Evolutionary conservation across 1,139 yeast species (phyloP).

Genomic region (Candida sojae): DNA sequence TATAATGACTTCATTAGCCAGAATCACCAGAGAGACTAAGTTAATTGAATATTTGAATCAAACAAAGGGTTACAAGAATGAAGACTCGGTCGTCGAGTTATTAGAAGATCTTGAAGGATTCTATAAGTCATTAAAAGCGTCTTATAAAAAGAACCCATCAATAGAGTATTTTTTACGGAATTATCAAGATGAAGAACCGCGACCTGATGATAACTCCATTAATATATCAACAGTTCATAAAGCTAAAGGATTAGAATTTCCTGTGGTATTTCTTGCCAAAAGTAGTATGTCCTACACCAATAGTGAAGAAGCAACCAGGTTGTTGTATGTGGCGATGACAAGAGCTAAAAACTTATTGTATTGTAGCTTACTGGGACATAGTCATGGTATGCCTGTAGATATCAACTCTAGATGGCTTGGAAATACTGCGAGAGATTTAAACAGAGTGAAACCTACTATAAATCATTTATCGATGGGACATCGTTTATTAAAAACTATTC

Average conservation of each 20-base stretch:
- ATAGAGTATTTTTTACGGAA: slow-evolving; percentile 43
- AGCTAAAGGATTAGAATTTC: slow-evolving; percentile 73
- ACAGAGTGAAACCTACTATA: slow-evolving; percentile 5
- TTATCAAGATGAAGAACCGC: slow-evolving; percentile 45
- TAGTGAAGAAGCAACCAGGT: slow-evolving; percentile 21
- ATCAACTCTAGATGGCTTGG: slow-evolving; percentile 1
- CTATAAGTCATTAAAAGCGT: slow-evolving; percentile 24
- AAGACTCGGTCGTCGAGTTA: slow-evolving; percentile 16
- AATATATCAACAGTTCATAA: slow-evolving; percentile 68
- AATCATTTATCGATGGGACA: background rate
- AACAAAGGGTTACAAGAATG: background rate
- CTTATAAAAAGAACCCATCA: slow-evolving; percentile 20
- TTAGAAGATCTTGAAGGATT: slow-evolving; percentile 25
- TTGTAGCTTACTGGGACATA: slow-evolving; percentile 15
- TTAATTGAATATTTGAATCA: slow-evolving; percentile 25
- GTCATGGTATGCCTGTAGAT: background rate
- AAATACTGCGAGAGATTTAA: slow-evolving; percentile 10
- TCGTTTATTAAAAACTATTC: slow-evolving; percentile 12
- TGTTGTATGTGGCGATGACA: slow-evolving; percentile 66
- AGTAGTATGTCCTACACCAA: slow-evolving; percentile 15
- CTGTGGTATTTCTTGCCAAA: slow-evolving; percentile 61
- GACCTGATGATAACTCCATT: slow-evolving; percentile 29
- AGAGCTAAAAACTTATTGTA: slow-evolving; percentile 60
- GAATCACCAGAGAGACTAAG: slow-evolving; percentile 22
- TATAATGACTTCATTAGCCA: slow-evolving; percentile 21